phyloP scores from a whole-genome alignment of 2,329 filamentous ascomycete genomes.

The Chrysosporium keratinophilum region DNA sequence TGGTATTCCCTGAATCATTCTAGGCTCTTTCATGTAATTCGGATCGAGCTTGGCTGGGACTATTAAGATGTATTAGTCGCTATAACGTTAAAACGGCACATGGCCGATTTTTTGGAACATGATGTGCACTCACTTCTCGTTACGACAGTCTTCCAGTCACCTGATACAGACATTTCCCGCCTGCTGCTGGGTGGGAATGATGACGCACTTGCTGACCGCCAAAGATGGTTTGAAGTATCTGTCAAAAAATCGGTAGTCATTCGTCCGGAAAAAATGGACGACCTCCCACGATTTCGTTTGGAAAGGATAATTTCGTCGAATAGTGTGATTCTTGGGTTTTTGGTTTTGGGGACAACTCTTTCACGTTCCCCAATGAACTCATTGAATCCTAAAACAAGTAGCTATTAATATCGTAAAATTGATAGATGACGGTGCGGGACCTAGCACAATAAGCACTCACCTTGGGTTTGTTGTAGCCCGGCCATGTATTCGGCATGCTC shows the following conservation, averaged over 20 bases:
- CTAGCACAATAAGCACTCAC: constrained; percentile 24
- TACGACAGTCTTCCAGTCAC: constrained; percentile 44
- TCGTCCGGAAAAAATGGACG: constrained; percentile 45
- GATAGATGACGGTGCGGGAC: no score
- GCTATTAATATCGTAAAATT: neutral
- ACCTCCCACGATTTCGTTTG: constrained; percentile 52
- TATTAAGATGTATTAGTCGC: constrained; percentile 42
- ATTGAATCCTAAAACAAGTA: constrained; percentile 41
- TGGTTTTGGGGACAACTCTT: constrained; percentile 39
- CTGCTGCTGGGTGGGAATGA: constrained; percentile 46
- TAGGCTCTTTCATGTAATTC: constrained; percentile 80
- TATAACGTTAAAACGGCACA: neutral
- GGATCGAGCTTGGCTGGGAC: constrained; percentile 77
- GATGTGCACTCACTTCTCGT: constrained; percentile 36
- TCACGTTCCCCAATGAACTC: constrained; percentile 57
- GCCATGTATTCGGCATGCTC: constrained; percentile 56
- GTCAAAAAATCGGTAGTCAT: constrained; percentile 48
- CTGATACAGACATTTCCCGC: constrained; percentile 32
- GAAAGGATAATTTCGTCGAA: constrained; percentile 57
- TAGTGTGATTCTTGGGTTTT: constrained; percentile 48
- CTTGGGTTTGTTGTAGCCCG: constrained; percentile 55
- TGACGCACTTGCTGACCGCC: constrained; percentile 51
- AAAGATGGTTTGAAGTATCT: constrained; percentile 53
- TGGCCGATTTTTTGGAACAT: neutral
- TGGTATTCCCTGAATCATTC: constrained; percentile 81